Evolutionary conservation across 345 rosid genomes (phyloP), one percentile per base, ranked within the genome.

Genomic region (Aegle marmelos): DNA sequence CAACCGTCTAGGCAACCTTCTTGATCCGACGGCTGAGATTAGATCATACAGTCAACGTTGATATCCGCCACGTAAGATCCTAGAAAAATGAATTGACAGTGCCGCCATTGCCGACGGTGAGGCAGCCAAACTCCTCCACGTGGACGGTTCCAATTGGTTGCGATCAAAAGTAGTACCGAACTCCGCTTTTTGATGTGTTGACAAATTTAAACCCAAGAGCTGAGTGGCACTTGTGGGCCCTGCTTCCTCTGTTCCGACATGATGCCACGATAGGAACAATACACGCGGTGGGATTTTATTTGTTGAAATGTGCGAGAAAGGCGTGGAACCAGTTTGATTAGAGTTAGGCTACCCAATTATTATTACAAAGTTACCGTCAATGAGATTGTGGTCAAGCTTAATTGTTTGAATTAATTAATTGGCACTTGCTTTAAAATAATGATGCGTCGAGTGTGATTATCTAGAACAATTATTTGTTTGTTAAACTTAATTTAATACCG

Each of bases 241-340:
- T 85, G 88, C 83, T 83, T 80, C 88, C 79, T 6, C 11, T 69
- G 84, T 67, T 74, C 77, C 86, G 78, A 76, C 90, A 84, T 48
- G 69, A 75, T 24, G 65, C 79, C 77, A 65, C 45, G 71, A 80
- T 3, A 7, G 83, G 81, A 31, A 9, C 25, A 36, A 59, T 1
- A 6, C 30, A 79, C 83, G 82, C 74, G 89, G 83, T 67, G 22
- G 5, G 4, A 25, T 3, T 4, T 37, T 57, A 62, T 57, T 82
- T 70, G 79, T 1, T 1, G 54, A 36, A 24, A 79, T 72, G 73
- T 37, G 24, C 17, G 8, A 36, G 1, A 25, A 45, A 4, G 1
- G 17, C 7, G 31, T 14, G 36, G 24, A 4, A 4, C 33, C 36
- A 14, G 34, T 27, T 74, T 25, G 60, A 34, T 70, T 65, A 17